Evolutionary conservation across 768 basidiomycete genomes (phyloP), one percentile per base, ranked within the genome.

Genomic region (Lentinula detonsa): DNA sequence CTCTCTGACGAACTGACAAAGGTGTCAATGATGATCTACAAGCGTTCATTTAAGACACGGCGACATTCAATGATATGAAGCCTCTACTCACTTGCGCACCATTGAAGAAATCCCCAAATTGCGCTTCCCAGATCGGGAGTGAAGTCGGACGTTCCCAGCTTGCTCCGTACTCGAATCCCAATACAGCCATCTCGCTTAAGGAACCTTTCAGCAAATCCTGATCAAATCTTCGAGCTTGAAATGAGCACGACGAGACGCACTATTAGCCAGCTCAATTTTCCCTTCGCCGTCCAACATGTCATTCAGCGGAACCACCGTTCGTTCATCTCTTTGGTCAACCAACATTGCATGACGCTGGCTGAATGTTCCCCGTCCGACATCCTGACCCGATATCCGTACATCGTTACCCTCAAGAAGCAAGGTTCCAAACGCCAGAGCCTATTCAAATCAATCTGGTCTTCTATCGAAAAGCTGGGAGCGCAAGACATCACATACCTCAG

Each of bases 41-140:
- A 35, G 37, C 8, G 43, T 48, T n/a, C 4, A 35, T 18, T 33
- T 15, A n/a, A 2, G 7, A 51, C 5, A 52, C 4, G 39, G 2
- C 15, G 34, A 55, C 4, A 31, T 21, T 50, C 43, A 13, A 18
- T 28, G 18, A 6, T 11, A 43, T 42, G 21, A 16, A 40, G 6
- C 21, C 11, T 43, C 18, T 15, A 66, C 70, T 39, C 61, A 81
- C 82, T 73, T 90, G 90, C 10, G 92, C 91, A 2, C 93, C 93
- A 67, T 97, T 95, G 76, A 91, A 90, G 73, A 97, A 97, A 69
- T 95, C 94, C 21, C 93, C 93, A 65, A 95, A 95, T 85, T 90
- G 94, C 0, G 93, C 93, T 70, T 97, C 94, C 93, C 94, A 95
- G 39, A 96, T 91, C 0, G 91, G 85, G 57, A 95, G 74, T 21